Conservation (phyloP, 306 rosid genomes). For the Rubus parviflorus region DNA sequence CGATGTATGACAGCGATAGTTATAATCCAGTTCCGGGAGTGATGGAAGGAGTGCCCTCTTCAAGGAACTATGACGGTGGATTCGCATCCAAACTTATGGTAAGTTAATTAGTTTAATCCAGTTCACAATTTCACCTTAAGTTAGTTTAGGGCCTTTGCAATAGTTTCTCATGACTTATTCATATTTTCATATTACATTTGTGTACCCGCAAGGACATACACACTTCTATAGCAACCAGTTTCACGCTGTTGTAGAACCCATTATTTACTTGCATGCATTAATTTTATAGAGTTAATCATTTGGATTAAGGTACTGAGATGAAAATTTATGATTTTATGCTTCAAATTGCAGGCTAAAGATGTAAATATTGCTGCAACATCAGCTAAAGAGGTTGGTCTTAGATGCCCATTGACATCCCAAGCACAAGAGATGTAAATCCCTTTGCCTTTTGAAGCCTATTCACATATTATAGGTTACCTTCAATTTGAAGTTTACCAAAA, state of each 20-base stretch:
- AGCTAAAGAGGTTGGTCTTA: constrained; percentile 61
- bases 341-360: constrained; percentile 64
- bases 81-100: constrained; percentile 96
- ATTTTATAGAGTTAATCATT: neutral
- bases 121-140: neutral
- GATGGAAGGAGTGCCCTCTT: constrained; percentile 90
- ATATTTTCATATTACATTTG: neutral
- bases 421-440: constrained; percentile 68
- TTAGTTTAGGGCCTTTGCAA: neutral
- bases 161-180: too few relatives aligned
- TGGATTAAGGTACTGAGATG: neutral
- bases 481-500: neutral
- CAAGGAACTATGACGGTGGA: constrained; percentile 86
- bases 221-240: neutral
- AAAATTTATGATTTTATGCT: neutral
- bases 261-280: neutral
- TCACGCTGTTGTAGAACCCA: neutral
- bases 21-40: constrained; percentile 97
- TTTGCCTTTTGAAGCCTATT: constrained; percentile 8
- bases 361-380: constrained; percentile 77
- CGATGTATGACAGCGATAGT: constrained; percentile 58
- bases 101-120: constrained; percentile 25
- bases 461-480: neutral
- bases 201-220: neutral
- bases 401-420: constrained; percentile 60